These are phyloP conservation scores for Clitoria ternatea DNA, from an alignment of 306 rosid species.

Conservation along the genomic window DNA sequence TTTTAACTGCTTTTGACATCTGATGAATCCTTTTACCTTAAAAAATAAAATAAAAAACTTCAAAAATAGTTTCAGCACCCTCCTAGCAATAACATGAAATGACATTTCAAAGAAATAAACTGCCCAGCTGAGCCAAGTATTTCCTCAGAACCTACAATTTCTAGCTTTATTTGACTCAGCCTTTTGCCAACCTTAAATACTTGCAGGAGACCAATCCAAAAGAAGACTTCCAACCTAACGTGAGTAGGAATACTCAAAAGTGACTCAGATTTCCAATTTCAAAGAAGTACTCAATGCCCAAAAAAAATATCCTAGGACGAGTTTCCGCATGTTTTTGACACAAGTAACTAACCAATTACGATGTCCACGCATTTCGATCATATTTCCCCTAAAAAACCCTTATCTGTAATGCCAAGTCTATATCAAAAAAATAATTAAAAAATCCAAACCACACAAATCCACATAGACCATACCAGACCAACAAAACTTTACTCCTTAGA, in stretches of 20 bases:
- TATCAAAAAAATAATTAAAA: too few species aligned
- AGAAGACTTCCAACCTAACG: neutral
- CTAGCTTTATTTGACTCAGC: neutral
- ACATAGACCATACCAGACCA: neutral
- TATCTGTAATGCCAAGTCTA: neutral
- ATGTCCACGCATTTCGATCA: neutral
- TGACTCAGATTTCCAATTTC: neutral
- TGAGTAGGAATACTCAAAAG: neutral
- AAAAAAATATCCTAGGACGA: neutral
- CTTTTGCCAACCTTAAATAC: neutral
- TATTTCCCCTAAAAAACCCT: neutral
- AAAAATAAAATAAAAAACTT: too few species aligned
- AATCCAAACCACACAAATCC: neutral
- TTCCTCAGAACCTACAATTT: neutral
- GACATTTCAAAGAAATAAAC: neutral
- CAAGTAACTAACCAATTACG: neutral
- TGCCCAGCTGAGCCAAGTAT: neutral
- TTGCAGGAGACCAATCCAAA: neutral
- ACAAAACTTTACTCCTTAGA: neutral
- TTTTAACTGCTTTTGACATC: too few species aligned
- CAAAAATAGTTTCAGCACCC: neutral
- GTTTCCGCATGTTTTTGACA: neutral
- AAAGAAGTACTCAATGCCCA: neutral
- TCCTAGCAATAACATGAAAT: neutral
- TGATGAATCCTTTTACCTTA: too few species aligned